Conservation (phyloP, 192 early-diverging fungal species). For the Backusella tarrabulga region DNA sequence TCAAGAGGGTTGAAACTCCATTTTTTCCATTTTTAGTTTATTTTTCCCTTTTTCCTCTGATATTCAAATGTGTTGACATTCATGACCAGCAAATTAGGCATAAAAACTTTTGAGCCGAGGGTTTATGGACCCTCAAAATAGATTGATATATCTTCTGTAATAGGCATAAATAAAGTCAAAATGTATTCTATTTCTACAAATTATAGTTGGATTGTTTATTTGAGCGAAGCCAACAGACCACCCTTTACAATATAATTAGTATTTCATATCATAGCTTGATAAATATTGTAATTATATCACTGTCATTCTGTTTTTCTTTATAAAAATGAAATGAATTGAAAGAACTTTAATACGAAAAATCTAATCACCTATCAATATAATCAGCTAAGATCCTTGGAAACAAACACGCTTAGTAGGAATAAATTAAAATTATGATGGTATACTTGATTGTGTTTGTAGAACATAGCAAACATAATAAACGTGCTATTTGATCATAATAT, state of each 20-base stretch:
- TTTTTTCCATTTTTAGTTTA: not conserved
- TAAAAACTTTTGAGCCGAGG: not conserved
- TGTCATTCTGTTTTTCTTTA: not conserved
- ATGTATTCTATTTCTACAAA: not conserved
- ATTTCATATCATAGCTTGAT: no score
- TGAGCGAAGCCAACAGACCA: no score
- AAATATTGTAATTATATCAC: not conserved
- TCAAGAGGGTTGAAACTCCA: not conserved
- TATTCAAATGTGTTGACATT: not conserved
- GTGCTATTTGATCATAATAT: no score
- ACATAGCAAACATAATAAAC: not conserved
- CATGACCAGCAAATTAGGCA: not conserved
- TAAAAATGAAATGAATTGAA: not conserved
- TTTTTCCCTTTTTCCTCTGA: not conserved
- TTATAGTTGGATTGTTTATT: no score
- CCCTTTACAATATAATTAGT: no score
- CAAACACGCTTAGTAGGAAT: not conserved
- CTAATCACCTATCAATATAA: not conserved
- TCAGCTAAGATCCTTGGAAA: not conserved
- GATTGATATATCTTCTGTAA: not conserved
- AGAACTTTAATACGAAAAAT: not conserved
- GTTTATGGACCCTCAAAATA: not conserved
- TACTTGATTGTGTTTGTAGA: not conserved
- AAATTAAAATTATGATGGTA: not conserved
- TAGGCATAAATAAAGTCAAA: not conserved